Percentiles rank a stretch among this genome's conserved stretches.
Evolutionary conservation across 2,329 filamentous ascomycete species (phyloP).

Genomic region (Gnomoniopsis smithogilvyi): DNA sequence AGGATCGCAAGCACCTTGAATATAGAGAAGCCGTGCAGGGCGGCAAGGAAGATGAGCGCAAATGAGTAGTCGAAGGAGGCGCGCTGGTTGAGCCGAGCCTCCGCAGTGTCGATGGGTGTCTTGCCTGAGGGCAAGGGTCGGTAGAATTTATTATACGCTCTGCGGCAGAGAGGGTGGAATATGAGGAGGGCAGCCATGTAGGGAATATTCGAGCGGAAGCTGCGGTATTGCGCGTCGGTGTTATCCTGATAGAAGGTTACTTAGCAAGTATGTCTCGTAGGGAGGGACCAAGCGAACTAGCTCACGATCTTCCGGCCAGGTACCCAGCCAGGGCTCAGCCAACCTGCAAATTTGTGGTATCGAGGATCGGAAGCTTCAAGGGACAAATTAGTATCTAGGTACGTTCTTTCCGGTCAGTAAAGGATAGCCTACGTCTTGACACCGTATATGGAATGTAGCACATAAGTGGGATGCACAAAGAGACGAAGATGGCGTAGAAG

Average conservation of each 20-base stretch:
- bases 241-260: constrained; percentile 60
- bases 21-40: constrained; percentile 80
- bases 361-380: constrained; percentile 71
- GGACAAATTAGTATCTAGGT: constrained; percentile 18
- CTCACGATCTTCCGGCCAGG: constrained; percentile 82
- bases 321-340: constrained; percentile 83
- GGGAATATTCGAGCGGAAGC: constrained; percentile 82
- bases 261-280: neutral
- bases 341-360: constrained; percentile 68
- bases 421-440: constrained; percentile 63
- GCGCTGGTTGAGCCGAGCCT: constrained; percentile 63
- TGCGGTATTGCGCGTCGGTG: constrained; percentile 82
- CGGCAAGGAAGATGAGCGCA: constrained; percentile 72
- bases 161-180: constrained; percentile 76
- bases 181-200: constrained; percentile 72
- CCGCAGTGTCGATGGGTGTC: constrained; percentile 39
- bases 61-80: constrained; percentile 81
- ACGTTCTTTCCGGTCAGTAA: too few species aligned
- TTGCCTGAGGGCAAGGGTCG: constrained; percentile 33
- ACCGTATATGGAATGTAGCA: constrained; percentile 86
- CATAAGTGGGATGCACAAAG: constrained; percentile 73
- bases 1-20: constrained; percentile 81
- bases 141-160: constrained; percentile 59
- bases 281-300: constrained; percentile 15
- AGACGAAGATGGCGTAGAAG: constrained; percentile 71